Percentiles rank a stretch among this genome's conserved stretches.
Evolutionary conservation across 257 asterid species (phyloP).

Genomic region (Orobanche coerulescens): DNA sequence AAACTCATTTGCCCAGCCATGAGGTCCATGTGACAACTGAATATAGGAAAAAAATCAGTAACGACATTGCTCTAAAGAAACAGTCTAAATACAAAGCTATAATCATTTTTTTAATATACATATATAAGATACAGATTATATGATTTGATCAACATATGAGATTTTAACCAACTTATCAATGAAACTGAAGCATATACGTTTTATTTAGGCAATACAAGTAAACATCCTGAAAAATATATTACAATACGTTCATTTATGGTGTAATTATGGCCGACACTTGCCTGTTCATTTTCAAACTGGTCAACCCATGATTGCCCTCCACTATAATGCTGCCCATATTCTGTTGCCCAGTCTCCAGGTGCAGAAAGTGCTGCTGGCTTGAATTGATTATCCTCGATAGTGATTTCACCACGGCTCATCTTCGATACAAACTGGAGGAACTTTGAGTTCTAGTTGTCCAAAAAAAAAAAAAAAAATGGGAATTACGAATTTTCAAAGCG

Average conservation of each 20-base stretch:
- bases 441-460: conserved; percentile 65
- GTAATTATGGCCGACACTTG: conserved; percentile 29
- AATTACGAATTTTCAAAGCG: conserved; percentile 6
- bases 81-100: neutral
- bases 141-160: neutral
- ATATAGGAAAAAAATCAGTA: conserved; percentile 22
- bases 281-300: conserved; percentile 84
- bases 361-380: conserved; percentile 58
- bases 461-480: conserved; percentile 13
- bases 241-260: neutral
- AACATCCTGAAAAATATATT: neutral
- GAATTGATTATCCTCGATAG: conserved; percentile 82
- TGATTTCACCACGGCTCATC: conserved; percentile 99
- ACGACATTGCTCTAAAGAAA: conserved; percentile 8
- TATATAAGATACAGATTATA: conserved; percentile 2
- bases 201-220: conserved; percentile 8
- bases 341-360: conserved; percentile 92
- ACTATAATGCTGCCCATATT: conserved; percentile 69
- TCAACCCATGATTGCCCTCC: conserved; percentile 89
- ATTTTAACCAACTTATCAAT: neutral
- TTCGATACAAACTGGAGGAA: conserved; percentile 95
- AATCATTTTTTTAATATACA: neutral
- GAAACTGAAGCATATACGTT: conserved; percentile 1
- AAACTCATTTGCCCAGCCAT: conserved; percentile 86
- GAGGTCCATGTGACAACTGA: conserved; percentile 75